Evolutionary conservation across 2,329 filamentous ascomycete species (phyloP).

Genomic region (Didymella glomerata): DNA sequence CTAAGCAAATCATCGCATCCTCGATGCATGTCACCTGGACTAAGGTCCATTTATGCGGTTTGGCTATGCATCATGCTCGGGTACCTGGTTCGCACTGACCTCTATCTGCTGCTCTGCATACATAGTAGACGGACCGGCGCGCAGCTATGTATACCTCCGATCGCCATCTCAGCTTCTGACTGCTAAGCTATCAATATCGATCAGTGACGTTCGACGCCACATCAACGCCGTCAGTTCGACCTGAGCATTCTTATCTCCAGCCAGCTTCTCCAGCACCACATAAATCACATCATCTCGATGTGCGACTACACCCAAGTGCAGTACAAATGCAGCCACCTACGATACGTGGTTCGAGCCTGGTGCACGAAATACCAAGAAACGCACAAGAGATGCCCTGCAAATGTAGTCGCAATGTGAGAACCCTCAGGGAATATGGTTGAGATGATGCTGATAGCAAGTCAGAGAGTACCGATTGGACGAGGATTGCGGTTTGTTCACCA

Average conservation of each 20-base stretch:
- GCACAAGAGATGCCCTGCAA: constrained; percentile 63
- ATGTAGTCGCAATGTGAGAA: constrained; percentile 61
- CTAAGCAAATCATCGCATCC: constrained; percentile 31
- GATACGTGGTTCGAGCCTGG: constrained; percentile 65
- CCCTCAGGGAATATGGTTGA: neutral
- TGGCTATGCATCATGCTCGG: constrained; percentile 29
- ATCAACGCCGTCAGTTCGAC: constrained; percentile 7
- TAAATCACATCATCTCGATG: constrained; percentile 50
- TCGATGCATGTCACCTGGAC: constrained; percentile 33
- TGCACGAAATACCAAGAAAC: constrained; percentile 63
- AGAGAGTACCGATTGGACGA: constrained; percentile 60
- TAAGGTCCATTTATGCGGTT: constrained; percentile 26
- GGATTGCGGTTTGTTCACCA: constrained; percentile 54
- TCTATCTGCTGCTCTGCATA: constrained; percentile 25
- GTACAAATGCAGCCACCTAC: constrained; percentile 64
- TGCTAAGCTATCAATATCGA: constrained; percentile 15
- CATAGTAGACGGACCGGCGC: constrained; percentile 29
- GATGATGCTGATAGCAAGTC: constrained; percentile 20
- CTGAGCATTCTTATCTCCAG: neutral
- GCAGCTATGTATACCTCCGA: constrained; percentile 28
- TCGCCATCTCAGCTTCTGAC: constrained; percentile 17
- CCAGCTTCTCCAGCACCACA: constrained; percentile 2
- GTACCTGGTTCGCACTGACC: constrained; percentile 37
- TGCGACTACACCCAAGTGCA: constrained; percentile 68
- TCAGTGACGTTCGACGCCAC: constrained; percentile 13